Base-by-base conservation (phyloP, 805 yeast genomes). In the Candida golubevii region DNA sequence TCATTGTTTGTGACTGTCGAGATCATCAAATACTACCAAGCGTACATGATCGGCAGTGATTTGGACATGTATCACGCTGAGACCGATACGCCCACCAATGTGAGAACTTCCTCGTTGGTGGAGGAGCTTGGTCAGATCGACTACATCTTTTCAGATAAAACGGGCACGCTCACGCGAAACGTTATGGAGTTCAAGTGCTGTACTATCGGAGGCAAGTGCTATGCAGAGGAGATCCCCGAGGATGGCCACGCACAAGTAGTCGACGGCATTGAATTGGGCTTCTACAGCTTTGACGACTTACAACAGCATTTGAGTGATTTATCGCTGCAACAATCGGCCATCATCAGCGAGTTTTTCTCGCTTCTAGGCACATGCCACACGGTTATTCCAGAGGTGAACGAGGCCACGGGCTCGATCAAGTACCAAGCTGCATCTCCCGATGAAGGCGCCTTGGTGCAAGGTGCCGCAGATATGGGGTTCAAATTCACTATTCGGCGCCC, bases 401-500 rank as follows among this genome's bases (percentile, higher is more conserved):
- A 74, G 1, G 71, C 69, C 45, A 59, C 63, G 3, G 87, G 85
- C 0, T 54, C 74, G 2, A 82, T 93, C 50, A 90, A 88, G 62
- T 93, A 95, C 62, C 99, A 93, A 66, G 99, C 99, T 1, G 97
- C 99, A 0, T 90, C 98, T 0, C 99, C 99, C 0, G 99, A 93
- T 69, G 99, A 95, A 71, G 99, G 99, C 41, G 99, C 99, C 0
- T 73, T 93, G 49, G 99, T 93, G 2, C 89, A 90, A 56, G 99
- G 99, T 46, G 98, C 96, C 13, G 93, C 97, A 0, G 74, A 72
- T 57, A 69, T 91, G 38, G 98, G 97, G 0, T 93, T 85, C 61
- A 81, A 77, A 50, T 95, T 93, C 61, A 77, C 79, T 7, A 80
- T 88, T 38, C 84, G 99, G 68, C 82, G 82, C 39, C 99, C 99